Evolutionary conservation across 225 moss, liverwort and hornwort genomes (phyloP).

Genomic region (Climacium dendroides): DNA sequence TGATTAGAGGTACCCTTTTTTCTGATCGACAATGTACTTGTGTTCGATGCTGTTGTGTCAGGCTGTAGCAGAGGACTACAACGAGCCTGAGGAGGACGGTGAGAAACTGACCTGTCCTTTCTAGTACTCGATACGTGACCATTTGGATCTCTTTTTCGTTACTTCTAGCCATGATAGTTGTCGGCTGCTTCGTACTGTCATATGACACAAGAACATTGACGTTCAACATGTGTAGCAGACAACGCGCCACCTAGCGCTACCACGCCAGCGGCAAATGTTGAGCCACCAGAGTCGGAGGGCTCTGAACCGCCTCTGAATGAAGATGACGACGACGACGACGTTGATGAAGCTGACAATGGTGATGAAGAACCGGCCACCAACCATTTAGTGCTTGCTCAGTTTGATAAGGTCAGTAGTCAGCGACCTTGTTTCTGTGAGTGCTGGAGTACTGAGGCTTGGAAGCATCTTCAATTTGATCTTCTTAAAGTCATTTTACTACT

Average conservation of each 20-base stretch:
- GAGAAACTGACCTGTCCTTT: background rate
- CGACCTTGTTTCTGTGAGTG: background rate
- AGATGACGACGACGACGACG: conserved; percentile 73
- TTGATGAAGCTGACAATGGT: conserved; percentile 66
- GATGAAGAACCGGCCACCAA: conserved; percentile 84
- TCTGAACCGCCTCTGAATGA: conserved; percentile 75
- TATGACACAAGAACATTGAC: background rate
- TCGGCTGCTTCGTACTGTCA: background rate
- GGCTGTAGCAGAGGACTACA: conserved; percentile 95
- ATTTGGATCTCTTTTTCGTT: background rate
- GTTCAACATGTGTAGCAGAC: conserved; percentile 17
- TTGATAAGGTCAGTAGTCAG: conserved; percentile 64
- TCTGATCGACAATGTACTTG: background rate
- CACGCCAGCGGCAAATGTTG: conserved; percentile 41
- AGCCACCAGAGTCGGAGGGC: conserved; percentile 65
- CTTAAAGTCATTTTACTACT: background rate
- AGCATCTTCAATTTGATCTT: background rate
- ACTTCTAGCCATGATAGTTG: background rate
- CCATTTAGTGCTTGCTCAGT: conserved; percentile 91
- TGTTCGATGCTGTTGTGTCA: background rate
- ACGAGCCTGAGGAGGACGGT: conserved; percentile 95
- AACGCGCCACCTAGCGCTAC: conserved; percentile 37
- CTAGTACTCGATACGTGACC: background rate
- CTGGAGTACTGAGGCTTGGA: background rate
- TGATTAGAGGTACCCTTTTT: background rate